phyloP scores from a whole-genome alignment of 495 filamentous ascomycete genomes.

The Xylaria scruposa region DNA sequence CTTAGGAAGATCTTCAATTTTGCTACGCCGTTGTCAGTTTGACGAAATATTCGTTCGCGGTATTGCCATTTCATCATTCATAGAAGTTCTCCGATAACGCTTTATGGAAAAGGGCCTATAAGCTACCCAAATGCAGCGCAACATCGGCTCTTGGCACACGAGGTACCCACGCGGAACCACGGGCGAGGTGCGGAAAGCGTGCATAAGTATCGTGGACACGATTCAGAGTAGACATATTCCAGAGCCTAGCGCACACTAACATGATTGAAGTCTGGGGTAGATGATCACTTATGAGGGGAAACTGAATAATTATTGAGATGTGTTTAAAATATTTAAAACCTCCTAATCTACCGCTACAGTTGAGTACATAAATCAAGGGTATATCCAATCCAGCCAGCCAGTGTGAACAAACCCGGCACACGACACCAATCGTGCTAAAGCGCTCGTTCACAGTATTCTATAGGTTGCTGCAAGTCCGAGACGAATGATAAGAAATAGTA shows the following conservation, averaged over 20 bases:
- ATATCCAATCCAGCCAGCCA: slow-evolving; percentile 45
- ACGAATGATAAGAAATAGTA: slow-evolving; percentile 23
- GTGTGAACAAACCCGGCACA: slow-evolving; percentile 39
- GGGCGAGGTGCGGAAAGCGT: slow-evolving; percentile 17
- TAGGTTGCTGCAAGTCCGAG: slow-evolving; percentile 29
- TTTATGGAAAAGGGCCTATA: not conserved
- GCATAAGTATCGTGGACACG: slow-evolving; percentile 8
- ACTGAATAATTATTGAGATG: not conserved
- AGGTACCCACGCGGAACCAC: slow-evolving; percentile 22
- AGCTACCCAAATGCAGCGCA: slow-evolving; percentile 11
- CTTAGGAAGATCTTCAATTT: no score
- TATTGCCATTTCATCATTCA: no score
- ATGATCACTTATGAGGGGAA: not conserved
- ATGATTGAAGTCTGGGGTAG: not conserved
- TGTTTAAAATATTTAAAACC: slow-evolving; percentile 6
- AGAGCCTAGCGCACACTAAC: not conserved
- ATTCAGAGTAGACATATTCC: not conserved
- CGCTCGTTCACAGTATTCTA: slow-evolving; percentile 32
- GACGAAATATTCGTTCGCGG: not conserved
- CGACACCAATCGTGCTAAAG: slow-evolving; percentile 22
- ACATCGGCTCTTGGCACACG: slow-evolving; percentile 23
- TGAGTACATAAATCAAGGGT: slow-evolving; percentile 38
- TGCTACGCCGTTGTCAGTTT: not conserved
- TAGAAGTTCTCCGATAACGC: slow-evolving; percentile 7
- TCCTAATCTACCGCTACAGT: slow-evolving; percentile 20